Evolutionary conservation across 139 green algal species (phyloP), one percentile per base, ranked within the genome.

Genomic region (Coelastrella sp.): DNA sequence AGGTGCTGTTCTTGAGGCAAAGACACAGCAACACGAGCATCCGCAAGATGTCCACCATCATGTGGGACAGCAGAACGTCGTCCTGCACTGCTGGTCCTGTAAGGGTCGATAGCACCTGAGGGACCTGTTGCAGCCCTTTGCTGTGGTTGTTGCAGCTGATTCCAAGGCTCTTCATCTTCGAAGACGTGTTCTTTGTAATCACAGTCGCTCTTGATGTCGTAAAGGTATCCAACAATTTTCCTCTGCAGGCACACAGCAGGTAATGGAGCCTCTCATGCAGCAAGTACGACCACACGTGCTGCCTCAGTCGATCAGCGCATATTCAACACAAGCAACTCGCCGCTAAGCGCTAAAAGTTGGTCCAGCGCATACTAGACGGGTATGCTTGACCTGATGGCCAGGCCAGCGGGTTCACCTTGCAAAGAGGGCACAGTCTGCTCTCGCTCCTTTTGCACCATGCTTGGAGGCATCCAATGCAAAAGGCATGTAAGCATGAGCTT

Each of bases 181-280:
- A 79, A 79, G 43, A 57, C 19, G 13, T 79, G 71, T 41, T 79
- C 71, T 57, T 62, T 53, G 41, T 79, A 79, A 23, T 79, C 71
- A 62, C 34, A 23, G 30, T 79, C 71, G 19, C 71, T 62, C 9
- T n/a, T 60, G 71, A 79, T 79, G 41, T 79, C 48, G n/a, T 63
- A 79, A 8, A 79, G 71, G 43, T 79, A 79, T 11, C 71, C 71
- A 3, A 30, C 38, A 25, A 79, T 79, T 7, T 60, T 32, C 32
- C 71, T 35, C 71, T 79, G 41, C 69, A 78, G 40, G 38, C n/a
- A 79, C 17, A 21, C 34, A 59, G 38, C 68, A 35, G 38, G 6
- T 34, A 59, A 11, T 34, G 7, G 0, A 59, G 32, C 25, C 6
- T n/a, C 0, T 5, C 11, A 37, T 74, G 57, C n/a, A n/a, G n/a